Percentiles rank a stretch among this genome's conserved stretches.
Conservation (phyloP, 169 alveolate species). For the Cryptosporidium canis region DNA sequence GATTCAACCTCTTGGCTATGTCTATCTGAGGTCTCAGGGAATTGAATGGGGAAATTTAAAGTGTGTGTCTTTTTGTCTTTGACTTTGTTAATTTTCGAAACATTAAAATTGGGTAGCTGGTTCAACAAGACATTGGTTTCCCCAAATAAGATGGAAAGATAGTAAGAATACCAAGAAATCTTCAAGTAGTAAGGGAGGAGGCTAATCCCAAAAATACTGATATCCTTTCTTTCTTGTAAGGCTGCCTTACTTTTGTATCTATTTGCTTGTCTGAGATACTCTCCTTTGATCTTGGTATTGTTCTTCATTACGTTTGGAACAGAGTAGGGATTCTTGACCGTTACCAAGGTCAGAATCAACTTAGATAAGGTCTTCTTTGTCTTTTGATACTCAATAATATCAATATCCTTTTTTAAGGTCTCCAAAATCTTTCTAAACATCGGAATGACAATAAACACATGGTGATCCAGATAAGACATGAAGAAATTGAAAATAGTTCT, state of each 20-base stretch:
- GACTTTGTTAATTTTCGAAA: not conserved
- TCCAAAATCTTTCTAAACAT: not conserved
- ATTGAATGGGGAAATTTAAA: not conserved
- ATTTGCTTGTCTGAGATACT: not conserved
- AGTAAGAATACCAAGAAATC: slow-evolving; percentile 34
- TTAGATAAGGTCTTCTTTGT: slow-evolving; percentile 5
- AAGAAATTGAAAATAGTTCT: slow-evolving; percentile 4
- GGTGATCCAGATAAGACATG: slow-evolving; percentile 1
- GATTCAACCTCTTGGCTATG: not conserved
- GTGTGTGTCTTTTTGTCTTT: not conserved
- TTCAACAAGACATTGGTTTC: slow-evolving; percentile 18
- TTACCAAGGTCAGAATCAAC: not conserved
- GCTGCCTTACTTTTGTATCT: not conserved
- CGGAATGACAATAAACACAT: slow-evolving; percentile 4
- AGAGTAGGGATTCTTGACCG: slow-evolving; percentile 10
- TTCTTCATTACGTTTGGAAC: slow-evolving; percentile 29
- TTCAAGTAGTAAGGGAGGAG: slow-evolving; percentile 3
- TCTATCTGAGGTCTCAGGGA: not conserved
- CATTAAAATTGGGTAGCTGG: slow-evolving; percentile 13
- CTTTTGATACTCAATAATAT: not conserved
- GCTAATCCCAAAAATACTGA: not conserved
- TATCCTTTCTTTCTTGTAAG: not conserved
- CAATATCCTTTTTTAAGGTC: not conserved
- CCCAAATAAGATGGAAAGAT: not conserved
- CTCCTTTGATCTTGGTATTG: slow-evolving; percentile 1